phyloP scores from a whole-genome alignment of 1,284 basidiomycete species.

The Cryptococcus sp. region DNA sequence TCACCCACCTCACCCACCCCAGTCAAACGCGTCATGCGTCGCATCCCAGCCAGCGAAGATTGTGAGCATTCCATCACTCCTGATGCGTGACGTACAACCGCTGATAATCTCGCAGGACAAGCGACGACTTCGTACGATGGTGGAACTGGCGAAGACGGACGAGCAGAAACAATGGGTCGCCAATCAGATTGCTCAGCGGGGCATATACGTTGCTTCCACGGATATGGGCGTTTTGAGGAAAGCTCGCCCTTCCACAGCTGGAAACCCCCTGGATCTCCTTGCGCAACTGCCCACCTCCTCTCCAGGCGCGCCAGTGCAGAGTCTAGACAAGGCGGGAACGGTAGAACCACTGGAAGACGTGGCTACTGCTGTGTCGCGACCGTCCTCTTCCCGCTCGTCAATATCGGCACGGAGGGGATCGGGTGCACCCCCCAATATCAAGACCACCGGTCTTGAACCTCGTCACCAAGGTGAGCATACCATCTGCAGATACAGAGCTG shows the following conservation, averaged over 20 bases:
- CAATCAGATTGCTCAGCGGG: slow-evolving; percentile 14
- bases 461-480: slow-evolving; percentile 9
- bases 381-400: neutral
- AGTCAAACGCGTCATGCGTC: slow-evolving; percentile 8
- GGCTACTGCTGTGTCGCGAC: neutral
- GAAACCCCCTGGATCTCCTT: slow-evolving; percentile 7
- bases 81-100: no score
- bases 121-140: slow-evolving; percentile 11
- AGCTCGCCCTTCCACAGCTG: slow-evolving; percentile 10
- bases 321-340: neutral
- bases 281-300: slow-evolving; percentile 7
- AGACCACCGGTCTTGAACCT: slow-evolving; percentile 14
- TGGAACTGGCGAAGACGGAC: slow-evolving; percentile 15
- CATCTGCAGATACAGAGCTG: neutral
- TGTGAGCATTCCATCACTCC: neutral
- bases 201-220: slow-evolving; percentile 13
- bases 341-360: neutral
- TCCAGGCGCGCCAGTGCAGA: neutral
- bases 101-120: slow-evolving; percentile 7
- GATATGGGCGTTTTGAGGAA: slow-evolving; percentile 11
- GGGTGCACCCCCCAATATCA: slow-evolving; percentile 10
- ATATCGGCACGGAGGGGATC: neutral
- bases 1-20: neutral
- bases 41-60: slow-evolving; percentile 15
- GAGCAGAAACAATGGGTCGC: slow-evolving; percentile 18